phyloP scores from a whole-genome alignment of 768 basidiomycete genomes.

The Leccinum sublutescens region DNA sequence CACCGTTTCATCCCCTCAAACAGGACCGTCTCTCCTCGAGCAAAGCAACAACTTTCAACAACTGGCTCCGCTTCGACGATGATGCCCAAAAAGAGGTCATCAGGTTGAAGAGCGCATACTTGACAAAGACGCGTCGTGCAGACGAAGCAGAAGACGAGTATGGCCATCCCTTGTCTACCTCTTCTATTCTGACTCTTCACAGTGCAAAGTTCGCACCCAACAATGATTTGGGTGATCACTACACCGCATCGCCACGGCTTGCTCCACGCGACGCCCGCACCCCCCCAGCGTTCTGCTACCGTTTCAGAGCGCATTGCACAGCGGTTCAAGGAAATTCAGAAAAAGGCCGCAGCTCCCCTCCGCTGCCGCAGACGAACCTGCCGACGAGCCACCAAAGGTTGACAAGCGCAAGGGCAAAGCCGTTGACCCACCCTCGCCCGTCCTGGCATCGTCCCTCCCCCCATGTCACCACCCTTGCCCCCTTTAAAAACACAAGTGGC shows the following conservation, averaged over 20 bases:
- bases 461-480: constrained; percentile 60
- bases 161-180: constrained; percentile 31
- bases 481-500: constrained; percentile 41
- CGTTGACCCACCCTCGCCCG: constrained; percentile 37
- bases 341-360: constrained; percentile 40
- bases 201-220: constrained; percentile 90
- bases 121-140: constrained; percentile 75
- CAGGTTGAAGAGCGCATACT: constrained; percentile 75
- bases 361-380: constrained; percentile 24
- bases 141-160: constrained; percentile 96
- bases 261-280: constrained; percentile 53
- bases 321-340: constrained; percentile 78
- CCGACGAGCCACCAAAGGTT: constrained; percentile 46
- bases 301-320: constrained; percentile 86
- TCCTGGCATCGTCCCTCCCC: constrained; percentile 49
- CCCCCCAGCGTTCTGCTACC: constrained; percentile 64
- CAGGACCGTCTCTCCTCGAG: constrained; percentile 64
- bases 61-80: constrained; percentile 71
- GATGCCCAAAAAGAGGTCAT: constrained; percentile 59
- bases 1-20: constrained; percentile 13
- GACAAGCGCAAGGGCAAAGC: constrained; percentile 84
- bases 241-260: constrained; percentile 75
- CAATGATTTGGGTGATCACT: constrained; percentile 60
- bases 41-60: constrained; percentile 56
- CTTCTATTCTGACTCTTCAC: constrained; percentile 11